These are phyloP conservation scores for Myxozyma melibiosi DNA, from an alignment of 805 yeast species.

Conservation along the genomic window DNA sequence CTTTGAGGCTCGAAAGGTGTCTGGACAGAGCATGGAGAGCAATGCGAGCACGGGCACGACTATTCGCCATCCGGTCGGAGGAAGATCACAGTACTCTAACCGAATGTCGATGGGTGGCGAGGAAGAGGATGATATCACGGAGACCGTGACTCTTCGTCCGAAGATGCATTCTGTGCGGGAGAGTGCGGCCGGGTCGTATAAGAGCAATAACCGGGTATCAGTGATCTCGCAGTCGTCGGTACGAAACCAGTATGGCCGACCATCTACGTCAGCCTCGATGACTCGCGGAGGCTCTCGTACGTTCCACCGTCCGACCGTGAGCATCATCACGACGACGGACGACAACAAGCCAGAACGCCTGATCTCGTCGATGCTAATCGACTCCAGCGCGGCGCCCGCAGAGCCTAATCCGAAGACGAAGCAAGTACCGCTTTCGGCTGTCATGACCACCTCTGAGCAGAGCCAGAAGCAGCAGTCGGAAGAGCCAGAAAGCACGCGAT, in stretches of 20 bases:
- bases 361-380: too few relatives aligned
- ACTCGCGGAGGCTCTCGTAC: neutral
- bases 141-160: neutral
- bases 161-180: neutral
- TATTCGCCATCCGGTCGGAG: conserved; percentile 13
- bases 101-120: too few relatives aligned
- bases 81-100: neutral
- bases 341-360: too few relatives aligned
- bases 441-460: neutral
- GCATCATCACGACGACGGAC: neutral
- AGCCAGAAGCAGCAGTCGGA: neutral
- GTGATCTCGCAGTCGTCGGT: neutral
- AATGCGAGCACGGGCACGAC: conserved; percentile 16
- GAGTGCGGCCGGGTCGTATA: neutral
- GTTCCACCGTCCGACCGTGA: neutral
- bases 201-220: neutral
- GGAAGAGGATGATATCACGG: neutral
- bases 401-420: too few relatives aligned
- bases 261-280: neutral
- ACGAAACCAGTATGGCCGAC: neutral
- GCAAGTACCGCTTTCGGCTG: too few relatives aligned
- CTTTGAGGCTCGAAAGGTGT: conserved; percentile 13
- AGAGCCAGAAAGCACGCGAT: neutral
- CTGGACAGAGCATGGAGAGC: conserved; percentile 17
- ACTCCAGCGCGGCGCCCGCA: too few relatives aligned